Evolutionary conservation across 768 basidiomycete species (phyloP).

Genomic region (Amanita exitialis): DNA sequence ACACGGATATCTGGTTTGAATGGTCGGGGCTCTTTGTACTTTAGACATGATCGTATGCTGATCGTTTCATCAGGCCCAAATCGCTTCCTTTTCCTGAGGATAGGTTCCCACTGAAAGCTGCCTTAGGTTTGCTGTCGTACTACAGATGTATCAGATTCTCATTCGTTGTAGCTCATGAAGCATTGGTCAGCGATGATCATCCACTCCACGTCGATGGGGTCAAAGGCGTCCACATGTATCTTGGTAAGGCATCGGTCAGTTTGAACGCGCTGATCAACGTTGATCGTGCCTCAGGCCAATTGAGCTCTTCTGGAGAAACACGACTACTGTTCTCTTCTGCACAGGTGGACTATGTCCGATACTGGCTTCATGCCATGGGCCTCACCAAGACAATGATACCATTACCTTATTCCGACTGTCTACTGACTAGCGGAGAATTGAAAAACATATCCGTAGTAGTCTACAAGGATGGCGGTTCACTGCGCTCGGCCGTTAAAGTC

Average conservation of each 20-base stretch:
- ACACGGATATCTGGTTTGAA: slow-evolving; percentile 79
- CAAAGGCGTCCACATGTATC: slow-evolving; percentile 61
- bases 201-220: slow-evolving; percentile 57
- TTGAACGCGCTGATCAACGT: background rate
- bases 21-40: slow-evolving; percentile 35
- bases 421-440: slow-evolving; percentile 51
- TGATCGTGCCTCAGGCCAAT: slow-evolving; percentile 35
- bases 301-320: slow-evolving; percentile 53
- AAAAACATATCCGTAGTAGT: slow-evolving; percentile 46
- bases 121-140: slow-evolving; percentile 31
- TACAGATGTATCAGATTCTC: background rate
- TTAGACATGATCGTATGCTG: background rate
- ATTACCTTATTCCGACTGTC: slow-evolving; percentile 69
- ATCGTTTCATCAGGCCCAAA: slow-evolving; percentile 38
- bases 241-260: slow-evolving; percentile 32
- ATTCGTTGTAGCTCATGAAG: slow-evolving; percentile 41
- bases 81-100: slow-evolving; percentile 51
- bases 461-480: slow-evolving; percentile 41
- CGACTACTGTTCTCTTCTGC: slow-evolving; percentile 77
- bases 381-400: slow-evolving; percentile 57
- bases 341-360: slow-evolving; percentile 78
- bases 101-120: slow-evolving; percentile 53
- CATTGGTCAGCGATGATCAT: slow-evolving; percentile 60
- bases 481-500: slow-evolving; percentile 57
- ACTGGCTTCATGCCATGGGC: slow-evolving; percentile 71